Percentiles rank a stretch among this genome's conserved stretches.
Evolutionary conservation across 2,329 filamentous ascomycete species (phyloP).

Genomic region (Dryadomyces quercus-mongolicae): DNA sequence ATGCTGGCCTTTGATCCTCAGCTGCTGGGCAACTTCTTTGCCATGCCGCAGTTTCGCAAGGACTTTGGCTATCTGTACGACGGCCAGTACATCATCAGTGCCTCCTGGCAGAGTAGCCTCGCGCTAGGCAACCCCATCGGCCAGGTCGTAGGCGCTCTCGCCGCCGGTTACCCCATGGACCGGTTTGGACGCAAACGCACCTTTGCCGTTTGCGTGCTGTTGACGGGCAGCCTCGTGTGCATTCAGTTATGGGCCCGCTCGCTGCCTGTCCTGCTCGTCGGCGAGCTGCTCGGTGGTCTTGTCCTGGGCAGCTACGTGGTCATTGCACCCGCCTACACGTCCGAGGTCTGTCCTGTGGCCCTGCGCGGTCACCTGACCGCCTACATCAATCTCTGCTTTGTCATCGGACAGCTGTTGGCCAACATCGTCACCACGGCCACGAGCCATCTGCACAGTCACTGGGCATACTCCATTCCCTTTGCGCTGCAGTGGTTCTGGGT

Average conservation of each 20-base stretch:
- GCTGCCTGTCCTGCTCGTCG: slow-evolving; percentile 42
- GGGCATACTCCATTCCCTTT: slow-evolving; percentile 37
- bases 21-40: slow-evolving; percentile 50
- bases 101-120: slow-evolving; percentile 33
- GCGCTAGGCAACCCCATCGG: slow-evolving; percentile 44
- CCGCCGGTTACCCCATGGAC: slow-evolving; percentile 34
- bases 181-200: slow-evolving; percentile 31
- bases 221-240: slow-evolving; percentile 40
- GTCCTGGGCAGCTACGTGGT: slow-evolving; percentile 50
- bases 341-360: slow-evolving; percentile 46
- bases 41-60: slow-evolving; percentile 42
- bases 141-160: slow-evolving; percentile 42
- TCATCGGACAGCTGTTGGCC: slow-evolving; percentile 46
- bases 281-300: slow-evolving; percentile 48
- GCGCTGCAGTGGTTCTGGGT: slow-evolving; percentile 40
- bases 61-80: slow-evolving; percentile 42
- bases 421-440: slow-evolving; percentile 33
- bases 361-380: slow-evolving; percentile 45
- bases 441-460: slow-evolving; percentile 26
- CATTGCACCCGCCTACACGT: slow-evolving; percentile 45
- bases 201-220: slow-evolving; percentile 28
- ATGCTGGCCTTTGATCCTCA: slow-evolving; percentile 47
- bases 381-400: slow-evolving; percentile 51
- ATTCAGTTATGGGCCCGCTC: slow-evolving; percentile 51
- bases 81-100: slow-evolving; percentile 17